Conservation (phyloP, 352 stramenopile species). For the Phytophthora niederhauseri region DNA sequence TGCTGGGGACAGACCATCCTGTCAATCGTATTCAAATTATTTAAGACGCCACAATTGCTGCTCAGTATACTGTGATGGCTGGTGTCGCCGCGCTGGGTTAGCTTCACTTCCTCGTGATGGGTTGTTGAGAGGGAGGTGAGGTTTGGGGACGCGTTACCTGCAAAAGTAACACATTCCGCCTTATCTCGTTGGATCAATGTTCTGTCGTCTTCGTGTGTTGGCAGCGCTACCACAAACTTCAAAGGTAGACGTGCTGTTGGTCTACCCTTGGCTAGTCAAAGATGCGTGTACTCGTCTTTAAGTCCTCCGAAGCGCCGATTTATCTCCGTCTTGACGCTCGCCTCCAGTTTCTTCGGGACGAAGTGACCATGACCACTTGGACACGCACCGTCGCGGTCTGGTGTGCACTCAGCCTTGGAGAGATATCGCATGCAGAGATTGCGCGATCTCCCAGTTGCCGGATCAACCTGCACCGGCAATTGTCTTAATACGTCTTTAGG, state of each 20-base stretch:
- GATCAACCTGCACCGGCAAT: slow-evolving; percentile 5
- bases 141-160: too few species aligned
- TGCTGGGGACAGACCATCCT: too few species aligned
- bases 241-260: background rate
- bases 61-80: too few species aligned
- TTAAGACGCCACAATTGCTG: too few species aligned
- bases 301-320: background rate
- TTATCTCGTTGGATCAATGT: too few species aligned
- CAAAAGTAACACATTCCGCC: too few species aligned
- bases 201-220: background rate
- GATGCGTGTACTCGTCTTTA: background rate
- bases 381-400: background rate
- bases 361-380: slow-evolving; percentile 14
- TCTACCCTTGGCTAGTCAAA: slow-evolving; percentile 3
- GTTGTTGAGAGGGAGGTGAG: too few species aligned
- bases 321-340: background rate
- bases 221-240: background rate
- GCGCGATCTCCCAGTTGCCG: background rate
- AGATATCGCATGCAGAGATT: slow-evolving; percentile 13
- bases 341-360: slow-evolving; percentile 1
- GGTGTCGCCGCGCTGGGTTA: too few species aligned
- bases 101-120: too few species aligned
- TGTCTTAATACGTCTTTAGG: slow-evolving; percentile 1
- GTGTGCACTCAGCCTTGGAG: background rate
- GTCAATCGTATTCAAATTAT: too few species aligned